Conservation (phyloP, 2,329 filamentous ascomycete genomes). For the Colletotrichum eleusines region DNA sequence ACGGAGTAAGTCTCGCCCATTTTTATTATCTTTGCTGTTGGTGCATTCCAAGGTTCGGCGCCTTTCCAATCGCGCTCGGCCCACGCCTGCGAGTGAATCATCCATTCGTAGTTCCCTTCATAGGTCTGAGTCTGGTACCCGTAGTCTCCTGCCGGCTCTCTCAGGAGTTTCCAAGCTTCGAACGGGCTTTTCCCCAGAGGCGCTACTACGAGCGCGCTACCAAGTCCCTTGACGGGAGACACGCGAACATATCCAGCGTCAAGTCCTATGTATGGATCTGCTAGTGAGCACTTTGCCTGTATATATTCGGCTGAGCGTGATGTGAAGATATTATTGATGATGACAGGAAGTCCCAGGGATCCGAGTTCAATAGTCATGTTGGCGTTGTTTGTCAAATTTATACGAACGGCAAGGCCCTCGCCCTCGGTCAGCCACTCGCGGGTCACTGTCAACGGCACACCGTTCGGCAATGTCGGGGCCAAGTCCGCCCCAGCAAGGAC, state of each 20-base stretch:
- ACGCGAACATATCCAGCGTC: constrained; percentile 69
- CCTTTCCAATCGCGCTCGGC: constrained; percentile 67
- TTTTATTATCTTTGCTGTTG: constrained; percentile 59
- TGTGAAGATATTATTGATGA: constrained; percentile 74
- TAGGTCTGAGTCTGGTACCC: constrained; percentile 67
- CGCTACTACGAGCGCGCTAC: constrained; percentile 66
- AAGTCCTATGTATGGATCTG: constrained; percentile 71
- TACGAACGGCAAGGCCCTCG: constrained; percentile 63
- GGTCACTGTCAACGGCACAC: constrained; percentile 58
- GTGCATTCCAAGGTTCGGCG: constrained; percentile 64
- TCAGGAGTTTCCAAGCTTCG: constrained; percentile 67
- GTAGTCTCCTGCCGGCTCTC: constrained; percentile 56
- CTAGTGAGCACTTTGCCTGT: constrained; percentile 63
- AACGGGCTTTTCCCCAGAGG: constrained; percentile 60
- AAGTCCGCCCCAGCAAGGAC: constrained; percentile 56
- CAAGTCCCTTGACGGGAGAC: constrained; percentile 62
- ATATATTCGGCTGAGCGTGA: constrained; percentile 61
- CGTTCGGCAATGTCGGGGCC: constrained; percentile 54
- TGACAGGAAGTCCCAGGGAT: constrained; percentile 68
- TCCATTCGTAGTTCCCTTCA: constrained; percentile 73
- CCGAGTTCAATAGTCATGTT: constrained; percentile 62
- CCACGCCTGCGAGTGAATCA: constrained; percentile 65
- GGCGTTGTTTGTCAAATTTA: constrained; percentile 62
- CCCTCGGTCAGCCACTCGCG: constrained; percentile 63
- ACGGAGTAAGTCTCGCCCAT: constrained; percentile 60